Evolutionary conservation across 208 protist species (phyloP).

Genomic region (Crithidia brevicula): DNA sequence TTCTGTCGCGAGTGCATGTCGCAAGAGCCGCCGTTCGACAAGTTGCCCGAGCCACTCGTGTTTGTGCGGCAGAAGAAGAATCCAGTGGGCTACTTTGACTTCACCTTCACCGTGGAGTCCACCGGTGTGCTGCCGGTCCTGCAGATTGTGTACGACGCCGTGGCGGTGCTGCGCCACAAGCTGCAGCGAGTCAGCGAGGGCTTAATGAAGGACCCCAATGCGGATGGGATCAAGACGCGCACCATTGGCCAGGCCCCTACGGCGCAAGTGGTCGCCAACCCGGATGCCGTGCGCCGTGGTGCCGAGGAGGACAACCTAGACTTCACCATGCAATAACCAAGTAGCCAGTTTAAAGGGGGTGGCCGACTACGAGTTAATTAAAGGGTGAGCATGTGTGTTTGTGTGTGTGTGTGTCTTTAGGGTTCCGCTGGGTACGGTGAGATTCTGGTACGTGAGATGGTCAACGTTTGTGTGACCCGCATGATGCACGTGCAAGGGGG

Average conservation of each 20-base stretch:
- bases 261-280: constrained; percentile 81
- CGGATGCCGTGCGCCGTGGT: constrained; percentile 69
- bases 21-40: constrained; percentile 74
- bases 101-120: constrained; percentile 92
- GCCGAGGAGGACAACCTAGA: constrained; percentile 86
- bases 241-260: constrained; percentile 87
- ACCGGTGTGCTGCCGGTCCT: constrained; percentile 88
- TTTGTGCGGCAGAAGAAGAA: constrained; percentile 82
- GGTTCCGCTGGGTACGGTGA: no score
- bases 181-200: constrained; percentile 69
- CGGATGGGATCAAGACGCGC: constrained; percentile 62
- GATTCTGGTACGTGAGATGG: no score
- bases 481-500: no score
- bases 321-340: constrained; percentile 82
- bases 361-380: no score
- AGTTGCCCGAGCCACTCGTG: constrained; percentile 84
- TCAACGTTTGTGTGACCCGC: no score
- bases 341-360: not conserved
- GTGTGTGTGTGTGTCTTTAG: no score
- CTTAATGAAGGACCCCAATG: constrained; percentile 71
- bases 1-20: constrained; percentile 95
- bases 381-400: no score
- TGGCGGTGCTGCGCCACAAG: constrained; percentile 85
- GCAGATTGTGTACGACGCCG: constrained; percentile 84
- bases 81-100: constrained; percentile 80